Evolutionary conservation across 2,329 filamentous ascomycete genomes (phyloP).

Genomic region (Zymoseptoria tritici): DNA sequence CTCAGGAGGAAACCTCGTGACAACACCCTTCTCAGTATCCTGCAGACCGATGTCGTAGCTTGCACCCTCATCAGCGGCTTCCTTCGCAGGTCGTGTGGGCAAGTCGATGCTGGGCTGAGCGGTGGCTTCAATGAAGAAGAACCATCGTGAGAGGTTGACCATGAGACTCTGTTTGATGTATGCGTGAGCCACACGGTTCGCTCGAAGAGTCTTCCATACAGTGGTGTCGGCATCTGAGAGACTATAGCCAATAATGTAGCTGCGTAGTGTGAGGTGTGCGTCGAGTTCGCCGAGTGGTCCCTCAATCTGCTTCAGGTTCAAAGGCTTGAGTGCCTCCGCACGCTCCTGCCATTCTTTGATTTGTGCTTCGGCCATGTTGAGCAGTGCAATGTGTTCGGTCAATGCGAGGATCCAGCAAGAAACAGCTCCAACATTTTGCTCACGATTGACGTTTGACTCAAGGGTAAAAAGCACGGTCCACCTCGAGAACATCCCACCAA

Average conservation of each 20-base stretch:
- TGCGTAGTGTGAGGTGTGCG: slow-evolving; percentile 77
- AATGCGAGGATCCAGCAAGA: not conserved
- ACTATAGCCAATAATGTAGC: slow-evolving; percentile 75
- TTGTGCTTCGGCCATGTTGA: slow-evolving; percentile 10
- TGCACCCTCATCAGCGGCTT: slow-evolving; percentile 62
- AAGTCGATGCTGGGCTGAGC: slow-evolving; percentile 61
- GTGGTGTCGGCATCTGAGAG: slow-evolving; percentile 70
- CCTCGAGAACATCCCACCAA: not conserved
- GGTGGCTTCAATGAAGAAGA: slow-evolving; percentile 71
- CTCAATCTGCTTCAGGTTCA: slow-evolving; percentile 79
- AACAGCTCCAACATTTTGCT: not conserved
- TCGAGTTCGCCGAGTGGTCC: slow-evolving; percentile 67
- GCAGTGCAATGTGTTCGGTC: not conserved
- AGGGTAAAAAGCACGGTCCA: not conserved
- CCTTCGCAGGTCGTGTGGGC: slow-evolving; percentile 39
- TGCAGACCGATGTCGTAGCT: slow-evolving; percentile 85
- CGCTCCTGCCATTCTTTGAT: slow-evolving; percentile 51
- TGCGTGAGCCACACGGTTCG: slow-evolving; percentile 75
- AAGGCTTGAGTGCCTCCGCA: slow-evolving; percentile 44
- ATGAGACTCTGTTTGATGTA: slow-evolving; percentile 73
- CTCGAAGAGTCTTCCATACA: slow-evolving; percentile 74
- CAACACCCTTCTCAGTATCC: slow-evolving; percentile 79
- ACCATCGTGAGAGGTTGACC: slow-evolving; percentile 78
- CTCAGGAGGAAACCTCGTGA: slow-evolving; percentile 89
- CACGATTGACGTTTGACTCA: not conserved